Conservation (phyloP, 129 eudicot species). For the Gnaphalium uliginosum region DNA sequence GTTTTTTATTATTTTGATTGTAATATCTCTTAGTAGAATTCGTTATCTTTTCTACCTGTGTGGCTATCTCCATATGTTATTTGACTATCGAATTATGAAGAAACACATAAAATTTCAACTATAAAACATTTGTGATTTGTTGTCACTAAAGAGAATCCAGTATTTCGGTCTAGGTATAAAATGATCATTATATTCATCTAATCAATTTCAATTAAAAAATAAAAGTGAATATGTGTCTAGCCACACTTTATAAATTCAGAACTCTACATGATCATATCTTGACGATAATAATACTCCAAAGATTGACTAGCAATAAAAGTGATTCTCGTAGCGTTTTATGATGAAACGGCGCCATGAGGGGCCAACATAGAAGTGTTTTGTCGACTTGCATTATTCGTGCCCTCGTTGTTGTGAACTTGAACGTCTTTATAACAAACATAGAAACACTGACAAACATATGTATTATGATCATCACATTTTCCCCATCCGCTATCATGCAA, state of each 20-base stretch:
- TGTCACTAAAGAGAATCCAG: no score
- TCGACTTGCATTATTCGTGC: neutral
- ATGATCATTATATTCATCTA: no score
- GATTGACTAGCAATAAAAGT: neutral
- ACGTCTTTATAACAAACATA: conserved; percentile 34
- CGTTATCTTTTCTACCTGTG: no score
- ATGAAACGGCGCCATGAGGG: neutral
- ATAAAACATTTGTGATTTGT: no score
- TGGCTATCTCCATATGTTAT: no score
- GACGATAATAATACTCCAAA: neutral
- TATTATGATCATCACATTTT: conserved; percentile 24
- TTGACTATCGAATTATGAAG: no score
- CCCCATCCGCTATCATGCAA: conserved; percentile 32
- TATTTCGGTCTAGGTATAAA: no score
- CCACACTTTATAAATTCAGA: neutral
- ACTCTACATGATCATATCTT: neutral
- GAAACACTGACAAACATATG: conserved; percentile 30
- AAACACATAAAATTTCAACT: no score
- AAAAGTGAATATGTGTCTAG: no score
- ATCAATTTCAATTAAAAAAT: no score
- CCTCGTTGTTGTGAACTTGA: neutral
- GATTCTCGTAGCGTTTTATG: neutral
- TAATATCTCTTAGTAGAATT: no score
- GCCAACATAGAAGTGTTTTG: neutral
- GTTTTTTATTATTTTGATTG: no score